Conservation (phyloP, 169 alveolate genomes). For the Nephromyces sp. region DNA sequence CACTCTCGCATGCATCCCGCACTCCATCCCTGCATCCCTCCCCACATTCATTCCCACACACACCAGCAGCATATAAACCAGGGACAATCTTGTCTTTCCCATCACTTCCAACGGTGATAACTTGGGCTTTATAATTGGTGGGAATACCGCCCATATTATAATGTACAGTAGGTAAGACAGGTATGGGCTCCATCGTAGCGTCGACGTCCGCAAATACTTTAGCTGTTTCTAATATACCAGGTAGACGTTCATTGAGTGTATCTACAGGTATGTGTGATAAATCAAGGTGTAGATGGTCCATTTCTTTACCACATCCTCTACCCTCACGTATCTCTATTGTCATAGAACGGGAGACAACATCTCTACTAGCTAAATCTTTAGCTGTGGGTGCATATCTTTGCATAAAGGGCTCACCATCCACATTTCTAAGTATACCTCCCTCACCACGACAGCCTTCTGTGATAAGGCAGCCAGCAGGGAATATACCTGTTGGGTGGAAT, state of each 20-base stretch:
- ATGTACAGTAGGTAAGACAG: constrained; percentile 96
- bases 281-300: constrained; percentile 86
- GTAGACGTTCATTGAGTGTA: constrained; percentile 83
- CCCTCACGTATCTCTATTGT: constrained; percentile 91
- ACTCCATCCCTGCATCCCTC: too few relatives aligned
- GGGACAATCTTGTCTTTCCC: constrained; percentile 71
- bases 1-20: too few relatives aligned
- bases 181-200: constrained; percentile 80
- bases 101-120: constrained; percentile 29
- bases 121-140: constrained; percentile 91
- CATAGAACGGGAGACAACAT: constrained; percentile 94
- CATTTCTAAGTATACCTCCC: constrained; percentile 95
- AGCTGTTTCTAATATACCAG: constrained; percentile 94
- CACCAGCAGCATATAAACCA: constrained; percentile 75
- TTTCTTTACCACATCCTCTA: constrained; percentile 88
- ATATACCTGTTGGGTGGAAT: constrained; percentile 97
- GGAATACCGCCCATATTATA: constrained; percentile 99
- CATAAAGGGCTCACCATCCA: constrained; percentile 75
- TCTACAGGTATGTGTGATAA: constrained; percentile 86
- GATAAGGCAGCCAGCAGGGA: constrained; percentile 86
- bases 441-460: constrained; percentile 99
- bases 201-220: constrained; percentile 92
- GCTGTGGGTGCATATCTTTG: constrained; percentile 50
- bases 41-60: not conserved
- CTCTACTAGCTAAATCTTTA: constrained; percentile 91